Evolutionary conservation across 208 protist genomes (phyloP).

Genomic region (Acanthamoeba royreba): DNA sequence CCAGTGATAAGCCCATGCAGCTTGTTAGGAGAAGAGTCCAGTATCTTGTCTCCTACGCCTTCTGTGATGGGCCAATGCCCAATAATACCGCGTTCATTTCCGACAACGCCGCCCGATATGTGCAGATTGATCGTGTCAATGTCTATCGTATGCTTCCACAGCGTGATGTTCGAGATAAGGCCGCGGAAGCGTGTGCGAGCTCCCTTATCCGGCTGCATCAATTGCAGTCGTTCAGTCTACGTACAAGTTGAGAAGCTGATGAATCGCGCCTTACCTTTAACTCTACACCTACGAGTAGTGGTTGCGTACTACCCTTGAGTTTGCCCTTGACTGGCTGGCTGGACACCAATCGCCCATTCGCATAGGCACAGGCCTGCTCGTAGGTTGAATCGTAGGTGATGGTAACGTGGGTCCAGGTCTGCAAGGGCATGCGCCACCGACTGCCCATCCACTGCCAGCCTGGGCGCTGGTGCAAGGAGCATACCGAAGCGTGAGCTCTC

Average conservation of each 20-base stretch:
- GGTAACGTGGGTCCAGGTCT: background rate
- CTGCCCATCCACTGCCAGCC: slow-evolving; percentile 39
- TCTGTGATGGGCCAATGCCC: slow-evolving; percentile 10
- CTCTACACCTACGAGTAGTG: background rate
- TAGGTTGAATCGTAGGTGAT: background rate
- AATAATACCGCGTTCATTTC: background rate
- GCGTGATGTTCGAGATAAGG: background rate
- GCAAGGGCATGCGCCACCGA: background rate
- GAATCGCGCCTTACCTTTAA: background rate
- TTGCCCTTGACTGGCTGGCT: background rate
- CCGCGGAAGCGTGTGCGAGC: background rate
- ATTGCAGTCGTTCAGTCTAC: background rate
- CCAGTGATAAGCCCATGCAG: background rate
- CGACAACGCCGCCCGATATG: background rate
- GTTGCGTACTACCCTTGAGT: slow-evolving; percentile 8
- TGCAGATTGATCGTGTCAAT: background rate
- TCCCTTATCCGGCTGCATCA: background rate
- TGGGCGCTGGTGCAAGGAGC: background rate
- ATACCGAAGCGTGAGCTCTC: no score
- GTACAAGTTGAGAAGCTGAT: no score
- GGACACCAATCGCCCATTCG: background rate
- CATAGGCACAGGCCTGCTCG: background rate
- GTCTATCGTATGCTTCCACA: background rate
- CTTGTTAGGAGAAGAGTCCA: background rate
- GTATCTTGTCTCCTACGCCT: background rate